phyloP scores from a whole-genome alignment of 192 early-diverging fungal species.

The Entomortierella parvispora region DNA sequence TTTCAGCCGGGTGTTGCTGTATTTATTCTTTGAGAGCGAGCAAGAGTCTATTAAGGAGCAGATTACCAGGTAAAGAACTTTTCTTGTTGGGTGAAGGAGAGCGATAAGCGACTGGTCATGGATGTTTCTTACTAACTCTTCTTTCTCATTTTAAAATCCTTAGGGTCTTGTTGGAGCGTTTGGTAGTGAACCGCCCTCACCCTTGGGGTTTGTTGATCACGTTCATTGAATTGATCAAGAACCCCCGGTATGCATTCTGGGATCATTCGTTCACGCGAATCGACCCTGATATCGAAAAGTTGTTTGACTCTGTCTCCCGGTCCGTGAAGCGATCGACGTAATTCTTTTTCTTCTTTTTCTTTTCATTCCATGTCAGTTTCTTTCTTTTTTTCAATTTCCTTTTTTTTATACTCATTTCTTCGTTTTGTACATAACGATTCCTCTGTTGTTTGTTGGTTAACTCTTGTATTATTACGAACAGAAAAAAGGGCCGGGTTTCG shows the following conservation, averaged over 20 bases:
- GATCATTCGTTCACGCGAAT: conserved; percentile 69
- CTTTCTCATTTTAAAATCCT: neutral
- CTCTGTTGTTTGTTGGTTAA: neutral
- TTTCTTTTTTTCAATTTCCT: conserved; percentile 1
- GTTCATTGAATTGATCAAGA: conserved; percentile 97
- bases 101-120: neutral
- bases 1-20: conserved; percentile 89
- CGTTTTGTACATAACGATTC: neutral
- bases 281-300: conserved; percentile 83
- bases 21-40: conserved; percentile 82
- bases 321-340: conserved; percentile 45
- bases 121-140: neutral
- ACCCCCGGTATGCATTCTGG: conserved; percentile 75
- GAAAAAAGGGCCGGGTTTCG: too few species aligned
- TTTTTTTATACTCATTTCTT: neutral
- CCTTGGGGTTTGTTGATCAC: conserved; percentile 98
- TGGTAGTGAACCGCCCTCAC: conserved; percentile 96
- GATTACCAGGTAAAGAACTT: conserved; percentile 74
- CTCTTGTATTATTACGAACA: neutral
- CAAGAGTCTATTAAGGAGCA: conserved; percentile 93
- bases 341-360: conserved; percentile 4
- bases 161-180: conserved; percentile 92
- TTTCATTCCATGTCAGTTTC: too few species aligned
- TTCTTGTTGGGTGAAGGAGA: neutral
- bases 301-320: conserved; percentile 75